Percentiles rank a stretch among this genome's conserved stretches.
Conservation (phyloP, 345 rosid genomes). For the Trapa bicornis region DNA sequence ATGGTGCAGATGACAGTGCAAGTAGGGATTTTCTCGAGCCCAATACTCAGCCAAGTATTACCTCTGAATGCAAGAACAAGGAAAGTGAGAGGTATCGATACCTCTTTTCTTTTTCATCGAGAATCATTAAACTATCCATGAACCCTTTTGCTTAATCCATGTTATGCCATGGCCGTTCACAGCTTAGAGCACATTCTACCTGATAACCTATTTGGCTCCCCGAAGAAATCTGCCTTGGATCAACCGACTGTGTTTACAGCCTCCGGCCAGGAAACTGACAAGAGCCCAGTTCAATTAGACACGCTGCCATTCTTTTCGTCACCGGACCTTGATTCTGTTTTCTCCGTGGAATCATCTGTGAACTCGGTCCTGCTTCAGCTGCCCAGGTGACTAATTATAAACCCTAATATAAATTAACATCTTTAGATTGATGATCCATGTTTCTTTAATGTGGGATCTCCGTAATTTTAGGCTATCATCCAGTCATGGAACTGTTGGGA, state of each 20-base stretch:
- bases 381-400: slow-evolving; percentile 28
- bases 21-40: neutral
- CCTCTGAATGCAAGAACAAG: slow-evolving; percentile 8
- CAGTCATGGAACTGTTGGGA: slow-evolving; percentile 42
- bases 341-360: slow-evolving; percentile 20
- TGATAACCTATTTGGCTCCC: slow-evolving; percentile 58
- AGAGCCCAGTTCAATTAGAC: slow-evolving; percentile 5
- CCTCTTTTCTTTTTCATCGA: neutral
- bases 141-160: neutral
- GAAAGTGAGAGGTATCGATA: slow-evolving; percentile 35
- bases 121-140: neutral
- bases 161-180: neutral
- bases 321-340: slow-evolving; percentile 12
- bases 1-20: slow-evolving; percentile 7
- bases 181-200: slow-evolving; percentile 39
- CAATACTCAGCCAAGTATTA: no score
- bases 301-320: slow-evolving; percentile 12
- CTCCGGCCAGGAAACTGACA: slow-evolving; percentile 13
- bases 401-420: neutral
- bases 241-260: slow-evolving; percentile 23
- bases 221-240: slow-evolving; percentile 30
- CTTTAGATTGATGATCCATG: neutral
- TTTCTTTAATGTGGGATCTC: neutral
- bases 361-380: slow-evolving; percentile 39
- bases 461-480: slow-evolving; percentile 34